Evolutionary conservation across 2,329 filamentous ascomycete species (phyloP), one percentile per base, ranked within the genome.

Genomic region (Helotiales sp.): DNA sequence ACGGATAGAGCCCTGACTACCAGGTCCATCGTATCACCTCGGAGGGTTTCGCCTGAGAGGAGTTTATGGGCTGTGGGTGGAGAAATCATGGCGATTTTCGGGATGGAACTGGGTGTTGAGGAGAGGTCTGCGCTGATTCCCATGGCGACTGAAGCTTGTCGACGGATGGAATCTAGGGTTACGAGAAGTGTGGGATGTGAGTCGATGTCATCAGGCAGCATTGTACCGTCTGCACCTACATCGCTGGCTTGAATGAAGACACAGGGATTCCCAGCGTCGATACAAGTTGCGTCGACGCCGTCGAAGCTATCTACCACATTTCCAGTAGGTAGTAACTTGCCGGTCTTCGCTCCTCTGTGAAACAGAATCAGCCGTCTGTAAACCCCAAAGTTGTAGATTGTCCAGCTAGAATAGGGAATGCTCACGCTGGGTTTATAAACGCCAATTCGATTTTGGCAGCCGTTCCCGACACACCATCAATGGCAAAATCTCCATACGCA

Each of bases 191-290:
- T 72, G 0, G 77, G 70, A 62, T 84, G 77, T 1, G 80, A 79
- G 22, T 86, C 83, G 50, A 90, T 82, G 30, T 82, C 80, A 26
- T 85, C 80, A 0, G 89, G 87, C 0, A 84, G 80, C 40, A 89
- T 80, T 10, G 81, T 80, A 2, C 82, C 81, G 20, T 82, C 76
- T 2, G 87, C 78, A 3, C 78, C 82, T 0, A 91, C 73, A 66
- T 87, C 84, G 1, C 79, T 73, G 0, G 88, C 86, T 7, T 79
- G 79, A 0, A 91, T 79, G 73, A 91, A 91, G 15, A 89, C 82
- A 55, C 85, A 86, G 0, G 89, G 89, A 71, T 90, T 91, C 0
- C 85, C 85, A 0, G 86, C 86, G 69, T 91, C 89, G 0, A 90
- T 82, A 28, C 89, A 85, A 0, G 86, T 89, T 0, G 83, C 86